Percentiles rank a stretch among this genome's conserved stretches.
Evolutionary conservation across 129 eudicot genomes (phyloP).

Genomic region (Chrysanthemum makinoi): DNA sequence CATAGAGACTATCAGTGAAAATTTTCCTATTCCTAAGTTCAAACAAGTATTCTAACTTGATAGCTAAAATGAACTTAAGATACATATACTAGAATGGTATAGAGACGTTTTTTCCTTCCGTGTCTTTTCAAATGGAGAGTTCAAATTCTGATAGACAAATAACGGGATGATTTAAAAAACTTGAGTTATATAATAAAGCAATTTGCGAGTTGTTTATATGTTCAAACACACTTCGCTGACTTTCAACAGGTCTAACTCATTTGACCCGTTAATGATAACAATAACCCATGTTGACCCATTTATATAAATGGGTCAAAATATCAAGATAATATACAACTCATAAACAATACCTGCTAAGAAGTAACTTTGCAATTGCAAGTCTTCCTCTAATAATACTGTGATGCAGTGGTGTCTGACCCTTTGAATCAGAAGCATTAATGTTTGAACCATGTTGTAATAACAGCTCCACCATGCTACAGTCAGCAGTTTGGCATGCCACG

Average conservation of each 20-base stretch:
- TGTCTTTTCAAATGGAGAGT: too few relatives aligned
- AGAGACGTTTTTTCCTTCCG: neutral
- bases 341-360: conserved; percentile 59
- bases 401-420: conserved; percentile 86
- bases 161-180: too few relatives aligned
- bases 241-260: too few relatives aligned
- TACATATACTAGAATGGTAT: neutral
- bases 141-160: too few relatives aligned
- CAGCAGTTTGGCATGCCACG: conserved; percentile 82
- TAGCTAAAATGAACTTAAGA: neutral
- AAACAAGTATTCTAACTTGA: conserved; percentile 5
- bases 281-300: neutral
- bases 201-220: too few relatives aligned
- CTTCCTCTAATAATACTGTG: conserved; percentile 63
- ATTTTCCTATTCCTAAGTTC: conserved; percentile 1
- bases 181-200: too few relatives aligned
- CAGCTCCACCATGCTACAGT: conserved; percentile 86
- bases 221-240: too few relatives aligned
- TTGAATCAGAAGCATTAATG: conserved; percentile 57
- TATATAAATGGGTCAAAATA: too few relatives aligned
- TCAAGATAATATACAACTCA: neutral
- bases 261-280: too few relatives aligned
- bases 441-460: conserved; percentile 85
- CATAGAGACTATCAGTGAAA: conserved; percentile 11
- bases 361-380: conserved; percentile 53